Evolutionary conservation across 2,329 filamentous ascomycete species (phyloP).

Genomic region (Aureobasidium vineae): DNA sequence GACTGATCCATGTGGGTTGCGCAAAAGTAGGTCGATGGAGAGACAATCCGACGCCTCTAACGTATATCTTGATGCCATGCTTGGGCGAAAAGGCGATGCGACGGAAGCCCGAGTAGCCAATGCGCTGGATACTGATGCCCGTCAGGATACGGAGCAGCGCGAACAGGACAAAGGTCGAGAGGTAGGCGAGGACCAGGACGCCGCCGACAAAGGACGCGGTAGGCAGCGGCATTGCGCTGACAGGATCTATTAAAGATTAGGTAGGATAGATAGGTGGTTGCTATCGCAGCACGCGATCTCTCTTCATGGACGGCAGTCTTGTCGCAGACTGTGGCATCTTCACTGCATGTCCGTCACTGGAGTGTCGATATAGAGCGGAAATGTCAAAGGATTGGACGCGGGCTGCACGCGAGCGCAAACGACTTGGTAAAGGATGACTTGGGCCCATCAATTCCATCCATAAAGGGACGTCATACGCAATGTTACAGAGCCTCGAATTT

Average conservation of each 20-base stretch:
- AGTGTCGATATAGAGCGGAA: neutral
- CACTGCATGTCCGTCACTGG: constrained; percentile 1
- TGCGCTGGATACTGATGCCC: constrained; percentile 90
- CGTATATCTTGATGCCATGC: constrained; percentile 85
- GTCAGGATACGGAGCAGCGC: constrained; percentile 89
- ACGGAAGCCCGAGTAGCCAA: constrained; percentile 88
- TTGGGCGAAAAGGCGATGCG: constrained; percentile 85
- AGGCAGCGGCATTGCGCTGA: constrained; percentile 45
- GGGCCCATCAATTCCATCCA: constrained; percentile 7
- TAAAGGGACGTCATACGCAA: constrained; percentile 7
- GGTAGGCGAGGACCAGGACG: constrained; percentile 78
- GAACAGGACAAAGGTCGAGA: constrained; percentile 89
- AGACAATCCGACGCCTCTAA: constrained; percentile 82
- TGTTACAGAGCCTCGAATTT: constrained; percentile 5
- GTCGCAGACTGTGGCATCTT: constrained; percentile 18
- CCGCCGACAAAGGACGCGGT: constrained; percentile 73
- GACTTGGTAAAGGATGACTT: constrained; percentile 4
- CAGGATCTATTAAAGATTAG: neutral
- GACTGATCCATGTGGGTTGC: constrained; percentile 92
- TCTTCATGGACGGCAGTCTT: neutral
- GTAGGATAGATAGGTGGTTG: neutral
- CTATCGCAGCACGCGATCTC: constrained; percentile 18
- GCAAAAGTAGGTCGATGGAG: constrained; percentile 94
- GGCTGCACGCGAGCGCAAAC: constrained; percentile 4
- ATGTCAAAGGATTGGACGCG: constrained; percentile 3